Percentiles rank a stretch among this genome's conserved stretches.
phyloP scores from a whole-genome alignment of 352 stramenopile species.

The Phytopythium aichiense region DNA sequence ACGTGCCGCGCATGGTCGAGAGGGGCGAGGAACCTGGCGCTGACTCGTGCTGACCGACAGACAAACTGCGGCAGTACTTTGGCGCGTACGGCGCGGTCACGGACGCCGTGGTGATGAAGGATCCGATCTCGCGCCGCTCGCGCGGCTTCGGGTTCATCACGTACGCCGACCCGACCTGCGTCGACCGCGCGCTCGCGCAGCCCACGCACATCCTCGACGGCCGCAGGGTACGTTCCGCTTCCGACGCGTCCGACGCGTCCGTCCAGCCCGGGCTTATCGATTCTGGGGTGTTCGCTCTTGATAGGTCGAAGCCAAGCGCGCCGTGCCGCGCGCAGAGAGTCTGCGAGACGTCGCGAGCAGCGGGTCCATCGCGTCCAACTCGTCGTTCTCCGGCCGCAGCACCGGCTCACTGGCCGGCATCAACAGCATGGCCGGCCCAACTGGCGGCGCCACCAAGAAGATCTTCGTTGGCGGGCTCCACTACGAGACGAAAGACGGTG shows the following conservation, averaged over 20 bases:
- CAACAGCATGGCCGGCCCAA: constrained; percentile 44
- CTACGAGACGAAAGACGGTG: constrained; percentile 93
- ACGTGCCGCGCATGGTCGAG: constrained; percentile 4
- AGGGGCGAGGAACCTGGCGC: too few species aligned
- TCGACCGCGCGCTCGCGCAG: constrained; percentile 87
- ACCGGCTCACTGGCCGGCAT: constrained; percentile 41
- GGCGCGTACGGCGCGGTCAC: constrained; percentile 85
- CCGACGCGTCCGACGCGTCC: neutral
- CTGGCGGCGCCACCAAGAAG: constrained; percentile 85
- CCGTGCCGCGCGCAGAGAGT: constrained; percentile 85
- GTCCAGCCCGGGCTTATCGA: neutral
- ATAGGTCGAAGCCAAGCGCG: constrained; percentile 90
- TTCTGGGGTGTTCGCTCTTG: constrained; percentile 6
- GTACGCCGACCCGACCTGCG: constrained; percentile 83
- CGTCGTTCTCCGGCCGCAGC: constrained; percentile 40
- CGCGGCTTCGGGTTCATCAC: constrained; percentile 94
- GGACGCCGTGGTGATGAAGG: constrained; percentile 93
- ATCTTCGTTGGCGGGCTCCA: constrained; percentile 92
- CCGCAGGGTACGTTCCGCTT: constrained; percentile 60
- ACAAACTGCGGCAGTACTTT: constrained; percentile 90
- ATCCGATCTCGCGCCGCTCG: constrained; percentile 88
- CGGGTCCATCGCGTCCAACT: constrained; percentile 21
- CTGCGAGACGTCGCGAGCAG: constrained; percentile 53
- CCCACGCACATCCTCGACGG: constrained; percentile 90
- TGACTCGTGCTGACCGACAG: constrained; percentile 21